Base-by-base conservation (phyloP, 1,139 yeast species). In the Sugiyamaella japonica region DNA sequence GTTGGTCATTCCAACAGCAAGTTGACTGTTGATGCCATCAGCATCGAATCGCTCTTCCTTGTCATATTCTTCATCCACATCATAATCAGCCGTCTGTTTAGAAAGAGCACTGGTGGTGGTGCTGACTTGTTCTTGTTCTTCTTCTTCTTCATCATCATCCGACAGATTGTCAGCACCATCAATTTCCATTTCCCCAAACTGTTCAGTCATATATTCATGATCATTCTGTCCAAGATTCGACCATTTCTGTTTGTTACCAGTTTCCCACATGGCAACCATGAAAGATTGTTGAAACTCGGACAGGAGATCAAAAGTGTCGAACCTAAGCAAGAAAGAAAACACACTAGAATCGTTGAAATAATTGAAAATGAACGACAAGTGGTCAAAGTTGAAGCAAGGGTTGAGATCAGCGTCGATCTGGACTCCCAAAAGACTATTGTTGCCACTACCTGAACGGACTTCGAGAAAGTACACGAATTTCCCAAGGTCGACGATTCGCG, bases 1-100 rank as follows among this genome's bases (percentile, higher is more conserved):
- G 60, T 83, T 84, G 52, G 80, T 79, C 59, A 74, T 80, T 0
- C 96, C 93, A 15, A 89, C 84, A 0, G 87, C 83, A 61, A 90
- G 75, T 31, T 82, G 83, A 52, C 83, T 78, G 67, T 87, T 87
- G 61, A 78, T 74, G 20, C 72, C 70, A 53, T 67, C 62, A 47
- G 68, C 65, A 32, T 63, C 53, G 60, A 69, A 71, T 20, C 62
- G 57, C 23, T 68, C 70, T 23, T 65, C 71, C 34, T 70, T 71
- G 46, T 66, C 73, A 15, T 64, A 63, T 7, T 64, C 73, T 48
- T 69, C 72, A 48, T 71, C 74, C 3, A 54, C 63, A 42, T 69
- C 72, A 52, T 64, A 65, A 17, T 63, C 37, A 23, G 48, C 37
- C 7, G 17, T 42, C 20, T 16, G 9, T 15, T 2, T 28, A 36